Percentiles rank a stretch among this genome's conserved stretches.
phyloP scores from a whole-genome alignment of 75 land plant genomes.

The Sequoia sempervirens region DNA sequence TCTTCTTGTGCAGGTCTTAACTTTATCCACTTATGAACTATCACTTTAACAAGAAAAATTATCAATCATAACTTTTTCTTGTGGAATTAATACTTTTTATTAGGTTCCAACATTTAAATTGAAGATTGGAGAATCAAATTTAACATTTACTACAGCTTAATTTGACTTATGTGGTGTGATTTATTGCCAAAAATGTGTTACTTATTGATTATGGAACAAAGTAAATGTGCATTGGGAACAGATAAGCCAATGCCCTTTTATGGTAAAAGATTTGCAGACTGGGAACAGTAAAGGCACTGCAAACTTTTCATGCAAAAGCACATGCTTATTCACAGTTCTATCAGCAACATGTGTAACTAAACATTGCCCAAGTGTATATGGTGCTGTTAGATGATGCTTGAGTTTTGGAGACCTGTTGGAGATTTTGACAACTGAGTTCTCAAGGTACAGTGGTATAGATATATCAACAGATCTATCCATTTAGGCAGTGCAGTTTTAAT shows the following conservation, averaged over 20 bases:
- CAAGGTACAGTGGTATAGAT: not conserved
- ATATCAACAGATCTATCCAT: not conserved
- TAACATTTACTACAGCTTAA: not conserved
- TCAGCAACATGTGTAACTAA: not conserved
- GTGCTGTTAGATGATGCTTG: not conserved
- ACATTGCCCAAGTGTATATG: not conserved
- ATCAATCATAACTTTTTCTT: not conserved
- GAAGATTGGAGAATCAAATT: not conserved
- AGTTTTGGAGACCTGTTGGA: not conserved
- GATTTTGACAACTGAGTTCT: not conserved
- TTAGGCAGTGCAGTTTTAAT: not conserved
- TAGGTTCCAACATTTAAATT: not conserved
- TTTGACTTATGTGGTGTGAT: not conserved
- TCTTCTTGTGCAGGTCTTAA: conserved; percentile 68
- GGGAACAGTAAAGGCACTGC: not conserved
- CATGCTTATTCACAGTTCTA: not conserved
- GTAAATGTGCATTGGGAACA: conserved; percentile 1
- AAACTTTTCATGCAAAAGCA: not conserved
- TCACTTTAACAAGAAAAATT: not conserved
- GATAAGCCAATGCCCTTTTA: not conserved
- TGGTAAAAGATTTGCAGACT: not conserved
- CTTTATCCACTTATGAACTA: not conserved
- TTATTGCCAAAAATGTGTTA: not conserved
- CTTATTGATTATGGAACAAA: not conserved
- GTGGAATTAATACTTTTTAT: not conserved